Conservation (phyloP, 2,329 filamentous ascomycete genomes). For the Apiospora aurea region DNA sequence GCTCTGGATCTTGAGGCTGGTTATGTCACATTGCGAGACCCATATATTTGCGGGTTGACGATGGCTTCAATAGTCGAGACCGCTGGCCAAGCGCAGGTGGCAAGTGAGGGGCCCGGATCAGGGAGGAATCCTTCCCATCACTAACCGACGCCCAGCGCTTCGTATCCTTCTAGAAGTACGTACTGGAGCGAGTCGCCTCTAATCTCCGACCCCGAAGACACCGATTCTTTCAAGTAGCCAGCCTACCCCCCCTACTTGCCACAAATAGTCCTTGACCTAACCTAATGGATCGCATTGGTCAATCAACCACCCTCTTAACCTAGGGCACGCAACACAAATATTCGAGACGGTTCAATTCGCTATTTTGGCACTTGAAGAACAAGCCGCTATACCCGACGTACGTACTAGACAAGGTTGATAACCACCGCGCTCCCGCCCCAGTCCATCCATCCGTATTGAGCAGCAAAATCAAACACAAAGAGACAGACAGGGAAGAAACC, state of each 20-base stretch:
- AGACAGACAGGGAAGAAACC: constrained; percentile 21
- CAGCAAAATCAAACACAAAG: constrained; percentile 11
- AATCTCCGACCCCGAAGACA: constrained; percentile 16
- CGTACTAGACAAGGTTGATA: constrained; percentile 12
- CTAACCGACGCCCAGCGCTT: not conserved
- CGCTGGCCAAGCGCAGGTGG: constrained; percentile 16
- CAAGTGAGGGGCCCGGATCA: constrained; percentile 9
- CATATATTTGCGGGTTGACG: constrained; percentile 19
- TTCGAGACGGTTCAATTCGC: not conserved
- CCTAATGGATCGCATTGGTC: constrained; percentile 4
- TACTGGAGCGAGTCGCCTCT: not conserved
- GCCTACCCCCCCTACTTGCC: not conserved
- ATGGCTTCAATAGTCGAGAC: constrained; percentile 21
- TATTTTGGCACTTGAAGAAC: constrained; percentile 9
- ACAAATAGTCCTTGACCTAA: not conserved
- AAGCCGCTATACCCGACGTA: constrained; percentile 15
- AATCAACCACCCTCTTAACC: not conserved
- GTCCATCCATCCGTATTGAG: constrained; percentile 6
- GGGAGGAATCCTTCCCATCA: not conserved
- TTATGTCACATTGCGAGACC: constrained; percentile 5
- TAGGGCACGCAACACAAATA: constrained; percentile 5
- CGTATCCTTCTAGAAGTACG: constrained; percentile 19
- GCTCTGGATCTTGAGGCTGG: constrained; percentile 17
- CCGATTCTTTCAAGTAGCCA: not conserved
- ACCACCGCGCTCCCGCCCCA: not conserved